phyloP scores from a whole-genome alignment of 2,329 filamentous ascomycete species.

The Cytospora schulzeri region DNA sequence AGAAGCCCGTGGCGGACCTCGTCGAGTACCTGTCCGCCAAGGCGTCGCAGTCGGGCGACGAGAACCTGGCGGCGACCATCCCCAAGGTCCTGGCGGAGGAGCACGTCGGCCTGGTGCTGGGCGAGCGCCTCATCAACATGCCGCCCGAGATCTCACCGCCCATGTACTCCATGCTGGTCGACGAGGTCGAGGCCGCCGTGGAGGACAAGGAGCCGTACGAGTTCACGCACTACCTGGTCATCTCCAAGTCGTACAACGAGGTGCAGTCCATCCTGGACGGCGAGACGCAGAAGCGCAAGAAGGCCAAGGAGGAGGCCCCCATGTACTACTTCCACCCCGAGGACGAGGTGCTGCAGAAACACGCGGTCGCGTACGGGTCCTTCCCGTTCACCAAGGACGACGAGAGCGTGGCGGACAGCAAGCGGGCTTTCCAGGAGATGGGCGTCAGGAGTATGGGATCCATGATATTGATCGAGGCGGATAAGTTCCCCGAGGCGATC shows the following conservation, averaged over 20 bases:
- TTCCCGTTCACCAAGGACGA: conserved; percentile 82
- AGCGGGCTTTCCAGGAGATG: conserved; percentile 90
- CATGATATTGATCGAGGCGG: conserved; percentile 82
- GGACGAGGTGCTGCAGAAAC: conserved; percentile 82
- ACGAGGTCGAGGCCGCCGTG: conserved; percentile 86
- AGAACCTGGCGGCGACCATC: conserved; percentile 58
- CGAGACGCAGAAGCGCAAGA: conserved; percentile 68
- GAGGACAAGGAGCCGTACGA: conserved; percentile 90
- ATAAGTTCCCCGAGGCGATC: conserved; percentile 74
- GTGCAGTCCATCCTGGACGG: conserved; percentile 78
- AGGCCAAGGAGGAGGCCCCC: conserved; percentile 59
- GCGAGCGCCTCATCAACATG: conserved; percentile 94
- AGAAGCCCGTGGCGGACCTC: conserved; percentile 70
- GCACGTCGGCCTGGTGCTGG: conserved; percentile 83
- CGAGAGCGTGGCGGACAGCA: conserved; percentile 83
- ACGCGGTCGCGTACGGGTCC: conserved; percentile 69
- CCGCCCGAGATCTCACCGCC: conserved; percentile 90
- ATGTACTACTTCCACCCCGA: conserved; percentile 94
- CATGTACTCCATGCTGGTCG: conserved; percentile 90
- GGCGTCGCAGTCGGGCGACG: conserved; percentile 52
- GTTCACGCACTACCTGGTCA: conserved; percentile 89
- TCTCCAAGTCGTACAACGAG: conserved; percentile 92
- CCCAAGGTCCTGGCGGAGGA: conserved; percentile 59
- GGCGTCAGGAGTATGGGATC: conserved; percentile 84
- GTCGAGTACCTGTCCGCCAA: conserved; percentile 69